Evolutionary conservation across 768 basidiomycete species (phyloP), one percentile per base, ranked within the genome.

Genomic region (Stropharia rugosoannulata): DNA sequence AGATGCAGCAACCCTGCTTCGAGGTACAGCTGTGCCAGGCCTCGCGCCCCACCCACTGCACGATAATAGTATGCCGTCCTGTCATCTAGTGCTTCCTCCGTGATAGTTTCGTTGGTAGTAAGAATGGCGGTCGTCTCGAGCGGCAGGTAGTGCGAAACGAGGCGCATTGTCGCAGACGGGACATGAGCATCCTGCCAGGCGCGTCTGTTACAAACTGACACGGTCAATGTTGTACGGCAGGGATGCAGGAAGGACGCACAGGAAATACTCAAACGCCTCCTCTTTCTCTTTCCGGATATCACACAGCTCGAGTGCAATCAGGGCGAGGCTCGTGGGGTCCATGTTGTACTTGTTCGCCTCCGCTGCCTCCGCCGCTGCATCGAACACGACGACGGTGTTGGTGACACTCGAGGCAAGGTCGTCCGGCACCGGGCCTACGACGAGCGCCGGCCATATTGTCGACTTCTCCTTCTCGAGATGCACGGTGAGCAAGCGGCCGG

Each of bases 391-490:
- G 35, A 83, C 73, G 1, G 85, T 78, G 51, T 80, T 77, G 4
- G 78, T 70, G 16, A 79, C 68, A 49, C 69, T 75, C 3, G 85
- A 80, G 0, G 86, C 82, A 5, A 89, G 66, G 10, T 80, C 71
- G 46, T 82, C 81, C 1, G 88, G 86, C 8, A 83, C 87, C 8
- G 90, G 86, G 32, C 90, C 80, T n/a, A 89, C 79, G 48, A 93
- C 81, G 36, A 93, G 75, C 5, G 88, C 87, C 0, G 90, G 90
- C 90, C 90, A 93, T 41, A 93, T 92, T 40, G 85, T 79, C 5
- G 89, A 85, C 58, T 86, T 80, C 16, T 85, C 82, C 69, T 93
- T 93, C 66, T 93, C 90, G 62, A 93, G 68, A 69, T 93, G 89
- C 46, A 93, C 72, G 5, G 90, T 93, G 60, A 93, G 67, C 39